Base-by-base conservation (phyloP, 495 filamentous ascomycete species). In the Lophiotrema nucula region DNA sequence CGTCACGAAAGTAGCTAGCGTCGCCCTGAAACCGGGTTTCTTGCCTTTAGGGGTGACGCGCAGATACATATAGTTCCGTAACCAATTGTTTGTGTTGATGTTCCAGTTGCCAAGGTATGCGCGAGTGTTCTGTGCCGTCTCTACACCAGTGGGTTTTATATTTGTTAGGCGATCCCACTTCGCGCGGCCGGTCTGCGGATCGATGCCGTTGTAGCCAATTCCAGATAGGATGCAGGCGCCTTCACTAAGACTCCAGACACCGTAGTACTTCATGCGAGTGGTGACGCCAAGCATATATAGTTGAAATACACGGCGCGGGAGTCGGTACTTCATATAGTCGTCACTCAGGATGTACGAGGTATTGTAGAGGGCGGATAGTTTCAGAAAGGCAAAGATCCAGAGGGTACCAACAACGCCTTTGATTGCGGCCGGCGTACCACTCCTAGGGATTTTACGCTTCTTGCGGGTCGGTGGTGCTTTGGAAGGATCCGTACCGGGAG, bases 61-160 rank as follows among this genome's bases (percentile, higher is more conserved):
- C 37, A 98, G 78, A 68, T 97, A 98, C 58, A 98, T 77, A 67
- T 96, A 97, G 69, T 97, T 96, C 31, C 92, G 84, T 53, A 98
- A 75, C 93, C 93, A 98, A 65, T 89, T 83, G 71, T 96, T 98
- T 16, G 93, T 97, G 72, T 98, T 98, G 78, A 95, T 93, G 73
- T 98, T 98, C 93, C 93, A 98, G 68, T 79, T 85, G 45, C 86
- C 92, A 10, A 98, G 78, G 61, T 91, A 97, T 3, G 81, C 91
- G 41, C 90, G 83, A 13, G 88, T 86, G 69, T 97, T 98, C 72
- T 97, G 90, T 1, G 95, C 95, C 0, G 79, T 75, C 73, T 98
- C 93, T 18, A 97, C 83, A 6, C 80, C 79, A 79, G 83, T 83
- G 0, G 92, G 88, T 56, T 86, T 83, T 56, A 98, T 86, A 58